Percentiles rank a stretch among this genome's conserved stretches.
These are phyloP conservation scores for Elaphomyces granulatus DNA, from an alignment of 495 filamentous ascomycete species.

Conservation along the genomic window DNA sequence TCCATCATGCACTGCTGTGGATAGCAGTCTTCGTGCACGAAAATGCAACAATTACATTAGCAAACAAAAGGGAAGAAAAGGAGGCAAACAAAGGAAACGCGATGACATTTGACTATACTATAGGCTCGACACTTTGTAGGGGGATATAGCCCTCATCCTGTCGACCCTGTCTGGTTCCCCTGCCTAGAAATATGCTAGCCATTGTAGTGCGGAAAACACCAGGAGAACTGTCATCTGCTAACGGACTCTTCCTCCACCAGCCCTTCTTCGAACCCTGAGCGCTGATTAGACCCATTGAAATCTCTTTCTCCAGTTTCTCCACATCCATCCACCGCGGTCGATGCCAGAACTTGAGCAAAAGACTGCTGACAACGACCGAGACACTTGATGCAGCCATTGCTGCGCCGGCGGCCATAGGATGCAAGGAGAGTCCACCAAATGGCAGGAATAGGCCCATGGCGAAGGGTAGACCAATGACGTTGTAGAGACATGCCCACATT, in stretches of 20 bases:
- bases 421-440: slow-evolving; percentile 72
- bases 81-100: not conserved
- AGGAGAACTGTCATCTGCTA: not conserved
- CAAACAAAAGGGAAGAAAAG: not conserved
- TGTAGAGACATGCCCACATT: slow-evolving; percentile 84
- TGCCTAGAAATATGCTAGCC: slow-evolving; percentile 14
- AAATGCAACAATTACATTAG: too few species aligned
- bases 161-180: slow-evolving; percentile 8
- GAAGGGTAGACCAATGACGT: slow-evolving; percentile 81
- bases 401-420: slow-evolving; percentile 86
- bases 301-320: slow-evolving; percentile 43
- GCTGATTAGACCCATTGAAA: slow-evolving; percentile 6
- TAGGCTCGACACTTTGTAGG: slow-evolving; percentile 29
- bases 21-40: too few species aligned
- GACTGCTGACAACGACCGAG: slow-evolving; percentile 71
- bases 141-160: slow-evolving; percentile 31
- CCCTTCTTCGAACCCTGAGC: slow-evolving; percentile 9
- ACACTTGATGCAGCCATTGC: slow-evolving; percentile 90
- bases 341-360: slow-evolving; percentile 78
- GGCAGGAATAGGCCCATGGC: slow-evolving; percentile 91
- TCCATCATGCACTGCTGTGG: too few species aligned
- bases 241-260: slow-evolving; percentile 18
- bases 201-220: not conserved
- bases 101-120: slow-evolving; percentile 11
- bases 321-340: slow-evolving; percentile 83